Base-by-base conservation (phyloP, 169 alveolate species). In the Babesia gibsoni region DNA sequence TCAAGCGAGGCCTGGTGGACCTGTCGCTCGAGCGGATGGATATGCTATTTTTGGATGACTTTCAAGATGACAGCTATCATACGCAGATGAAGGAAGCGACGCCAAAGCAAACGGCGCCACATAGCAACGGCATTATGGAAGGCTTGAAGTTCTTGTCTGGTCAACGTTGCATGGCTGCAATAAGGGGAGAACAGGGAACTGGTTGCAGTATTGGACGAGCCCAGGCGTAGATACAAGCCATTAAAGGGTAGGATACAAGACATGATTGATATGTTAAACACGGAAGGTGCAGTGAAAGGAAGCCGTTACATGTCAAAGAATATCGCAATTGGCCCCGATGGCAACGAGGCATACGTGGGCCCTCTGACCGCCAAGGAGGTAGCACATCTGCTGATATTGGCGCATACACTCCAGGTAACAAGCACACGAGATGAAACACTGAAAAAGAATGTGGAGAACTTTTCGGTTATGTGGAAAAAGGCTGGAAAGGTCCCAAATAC, bases 301-400 rank as follows among this genome's bases (percentile, higher is more conserved):
- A 52, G 29, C 14, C 25, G 56, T 8, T 1, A 8, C 7, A n/a
- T 46, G 36, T 74, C 61, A n/a, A 52, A 49, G 32, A 41, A 54
- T 16, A 36, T 74, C 8, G 75, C 57, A 23, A 36, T 36, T 9
- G 79, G 68, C 20, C 14, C 68, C 25, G 52, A 58, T 23, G 58
- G 39, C 9, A 5, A 27, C 23, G 79, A 67, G 14, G 37, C 53
- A 0, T 39, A n/a, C n/a, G 66, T 74, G 29, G 84, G 84, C 18
- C 84, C 84, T 18, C 67, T 74, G 59, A 74, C 54, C 43, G 78
- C 52, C 39, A 46, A 63, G 36, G 84, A 74, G 52, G 79, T 74
- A 10, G 77, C 78, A 8, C 50, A 64, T 20, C 48, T 74, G 57
- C 48, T 74, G 22, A n/a, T 68, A 16, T 56, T 74, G 39, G 84